Base-by-base conservation (phyloP, 345 rosid species). In the Clarkia xantiana region DNA sequence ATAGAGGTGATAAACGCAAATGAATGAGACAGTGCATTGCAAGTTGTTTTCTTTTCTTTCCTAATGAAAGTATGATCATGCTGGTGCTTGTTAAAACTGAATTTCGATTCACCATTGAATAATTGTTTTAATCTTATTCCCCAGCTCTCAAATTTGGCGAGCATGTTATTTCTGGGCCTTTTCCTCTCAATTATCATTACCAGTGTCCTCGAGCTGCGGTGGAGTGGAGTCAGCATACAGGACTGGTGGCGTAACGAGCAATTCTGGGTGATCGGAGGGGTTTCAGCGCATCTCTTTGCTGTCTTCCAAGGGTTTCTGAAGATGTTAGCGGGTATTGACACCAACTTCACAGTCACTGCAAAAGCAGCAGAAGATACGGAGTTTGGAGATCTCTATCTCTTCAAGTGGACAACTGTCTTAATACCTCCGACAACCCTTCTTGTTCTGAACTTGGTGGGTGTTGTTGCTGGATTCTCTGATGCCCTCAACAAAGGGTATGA, bases 231-330 rank as follows among this genome's bases (percentile, higher is more conserved):
- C 41, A 74, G 89, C 79, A 83, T 91, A 1, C 96, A 86, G 60
- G 94, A 91, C 44, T 59, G 79, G 42, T 91, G 98, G 98, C 80
- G 94, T 57, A 91, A 91, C 17, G 98, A 86, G 65, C 98, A 86
- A 57, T 81, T 90, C 54, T 90, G 97, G 98, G 98, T 91, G 41
- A 91, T 91, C 0, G 96, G 96, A 66, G 98, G 98, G 0, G 96
- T 91, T 53, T 91, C 98, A 6, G 98, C 98, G 47, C 96, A 91
- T 72, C 79, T 91, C 11, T 91, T 86, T 20, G 96, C 98, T 0
- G 98, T 91, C 25, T 86, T 91, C 81, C 98, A 91, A 72, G 98
- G 98, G 14, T 51, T 90, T 29, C 73, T 86, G 34, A 90, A 86
- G 66, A 81, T 86, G 94, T 67, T 91, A 3, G 97, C 95, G 0